Base-by-base conservation (phyloP, 179 eudicot genomes). In the Patellifolia procumbens region DNA sequence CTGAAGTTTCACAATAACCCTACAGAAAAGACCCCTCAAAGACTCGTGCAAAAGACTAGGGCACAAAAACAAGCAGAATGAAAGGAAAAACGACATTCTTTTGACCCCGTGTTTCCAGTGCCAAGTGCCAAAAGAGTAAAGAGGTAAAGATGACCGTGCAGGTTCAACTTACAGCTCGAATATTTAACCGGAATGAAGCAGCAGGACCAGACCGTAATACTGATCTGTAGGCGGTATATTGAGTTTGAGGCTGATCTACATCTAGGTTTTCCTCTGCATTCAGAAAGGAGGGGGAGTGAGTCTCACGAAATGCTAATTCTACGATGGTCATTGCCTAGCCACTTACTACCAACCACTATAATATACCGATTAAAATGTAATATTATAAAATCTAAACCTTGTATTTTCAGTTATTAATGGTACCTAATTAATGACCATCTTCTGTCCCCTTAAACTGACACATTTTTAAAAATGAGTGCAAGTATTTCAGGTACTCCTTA, bases 191-290 rank as follows among this genome's bases (percentile, higher is more conserved):
- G 67, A 94, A 87, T 51, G 98, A 94, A 70, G 97, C 90, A 68
- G 97, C 96, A 63, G 97, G 97, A n/a, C 98, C 98, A 76, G 93
- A 90, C 51, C 98, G 88, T 85, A 92, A 81, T 75, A 91, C 74
- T 78, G 79, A 85, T 63, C 97, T 86, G 76, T 85, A 94, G 64
- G 83, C 76, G 39, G 89, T 87, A 87, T 82, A 94, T 70, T 91
- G 88, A 78, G 97, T 94, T 76, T 92, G 81, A 79, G 97, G 97
- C 79, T 92, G 82, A 70, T 89, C 91, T 73, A 76, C 86, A 72
- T 92, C 97, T 72, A 92, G 85, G 77, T 72, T 79, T 83, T 91
- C 85, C 72, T 89, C 98, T 94, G 85, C 74, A 78, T 55, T 46
- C 70, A 70, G 68, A 46, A 55, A 74, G 26, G 31, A 70, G 45